Evolutionary conservation across 257 asterid species (phyloP).

Genomic region (Gentiana straminea): DNA sequence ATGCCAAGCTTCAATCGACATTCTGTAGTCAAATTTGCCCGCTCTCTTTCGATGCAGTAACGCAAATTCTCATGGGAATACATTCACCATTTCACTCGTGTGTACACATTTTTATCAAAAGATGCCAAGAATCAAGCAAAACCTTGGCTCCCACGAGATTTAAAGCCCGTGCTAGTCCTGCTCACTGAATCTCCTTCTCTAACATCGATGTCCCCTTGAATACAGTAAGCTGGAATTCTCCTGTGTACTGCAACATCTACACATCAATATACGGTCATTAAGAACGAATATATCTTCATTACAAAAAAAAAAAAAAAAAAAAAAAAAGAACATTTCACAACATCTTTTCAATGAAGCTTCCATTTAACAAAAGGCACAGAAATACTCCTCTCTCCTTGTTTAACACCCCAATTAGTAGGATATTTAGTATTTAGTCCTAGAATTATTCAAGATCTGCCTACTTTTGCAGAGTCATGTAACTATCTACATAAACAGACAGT

Average conservation of each 20-base stretch:
- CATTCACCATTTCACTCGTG: too few species aligned
- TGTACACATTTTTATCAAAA: too few species aligned
- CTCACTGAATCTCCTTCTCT: slow-evolving; percentile 58
- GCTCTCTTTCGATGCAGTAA: too few species aligned
- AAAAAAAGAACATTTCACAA: not conserved
- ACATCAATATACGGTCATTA: not conserved
- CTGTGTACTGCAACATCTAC: slow-evolving; percentile 67
- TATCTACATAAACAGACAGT: too few species aligned
- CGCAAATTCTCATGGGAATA: too few species aligned
- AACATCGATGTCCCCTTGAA: slow-evolving; percentile 84
- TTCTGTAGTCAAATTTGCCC: too few species aligned
- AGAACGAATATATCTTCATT: not conserved
- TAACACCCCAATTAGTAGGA: too few species aligned
- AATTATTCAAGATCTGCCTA: too few species aligned
- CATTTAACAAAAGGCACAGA: not conserved
- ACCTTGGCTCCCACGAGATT: not conserved
- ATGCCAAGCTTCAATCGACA: too few species aligned
- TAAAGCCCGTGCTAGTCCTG: slow-evolving; percentile 10
- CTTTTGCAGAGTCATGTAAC: too few species aligned
- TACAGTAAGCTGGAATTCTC: slow-evolving; percentile 66
- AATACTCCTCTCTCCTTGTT: not conserved
- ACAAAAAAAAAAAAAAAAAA: not conserved
- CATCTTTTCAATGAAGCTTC: not conserved
- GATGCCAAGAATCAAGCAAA: too few species aligned
- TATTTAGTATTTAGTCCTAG: too few species aligned